Percentiles rank a stretch among this genome's conserved stretches.
Evolutionary conservation across 106 monocot species (phyloP).

Genomic region (Alisma plantagoaquatica): DNA sequence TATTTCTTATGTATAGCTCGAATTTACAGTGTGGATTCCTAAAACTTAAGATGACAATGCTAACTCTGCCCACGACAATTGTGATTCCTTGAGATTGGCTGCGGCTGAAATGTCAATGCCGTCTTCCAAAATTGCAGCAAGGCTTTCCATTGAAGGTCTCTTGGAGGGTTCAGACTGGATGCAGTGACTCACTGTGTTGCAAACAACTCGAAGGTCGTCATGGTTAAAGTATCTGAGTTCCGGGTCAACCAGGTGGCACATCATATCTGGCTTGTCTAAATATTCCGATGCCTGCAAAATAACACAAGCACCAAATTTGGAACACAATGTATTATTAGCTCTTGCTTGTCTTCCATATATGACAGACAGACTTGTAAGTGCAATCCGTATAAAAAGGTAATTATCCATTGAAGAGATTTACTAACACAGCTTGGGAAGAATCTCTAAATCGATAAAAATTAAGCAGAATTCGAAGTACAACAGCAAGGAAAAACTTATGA

Average conservation of each 20-base stretch:
- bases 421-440: too few species aligned
- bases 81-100: slow-evolving; percentile 57
- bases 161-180: slow-evolving; percentile 67
- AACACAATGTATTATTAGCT: too few species aligned
- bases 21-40: too few species aligned
- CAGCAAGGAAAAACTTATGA: too few species aligned
- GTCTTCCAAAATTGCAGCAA: slow-evolving; percentile 61
- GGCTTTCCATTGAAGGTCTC: slow-evolving; percentile 78
- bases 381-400: too few species aligned
- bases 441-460: too few species aligned
- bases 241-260: slow-evolving; percentile 60
- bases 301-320: too few species aligned
- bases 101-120: slow-evolving; percentile 67
- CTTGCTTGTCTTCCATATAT: too few species aligned
- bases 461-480: too few species aligned
- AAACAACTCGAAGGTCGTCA: slow-evolving; percentile 51
- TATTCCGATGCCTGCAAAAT: slow-evolving; percentile 48
- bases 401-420: too few species aligned
- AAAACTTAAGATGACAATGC: neutral
- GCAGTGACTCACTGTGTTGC: slow-evolving; percentile 56
- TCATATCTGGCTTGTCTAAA: slow-evolving; percentile 63
- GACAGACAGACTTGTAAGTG: too few species aligned
- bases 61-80: slow-evolving; percentile 67
- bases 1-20: too few species aligned
- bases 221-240: slow-evolving; percentile 51